phyloP scores from a whole-genome alignment of 768 basidiomycete genomes.

The Lactarius evosmus region DNA sequence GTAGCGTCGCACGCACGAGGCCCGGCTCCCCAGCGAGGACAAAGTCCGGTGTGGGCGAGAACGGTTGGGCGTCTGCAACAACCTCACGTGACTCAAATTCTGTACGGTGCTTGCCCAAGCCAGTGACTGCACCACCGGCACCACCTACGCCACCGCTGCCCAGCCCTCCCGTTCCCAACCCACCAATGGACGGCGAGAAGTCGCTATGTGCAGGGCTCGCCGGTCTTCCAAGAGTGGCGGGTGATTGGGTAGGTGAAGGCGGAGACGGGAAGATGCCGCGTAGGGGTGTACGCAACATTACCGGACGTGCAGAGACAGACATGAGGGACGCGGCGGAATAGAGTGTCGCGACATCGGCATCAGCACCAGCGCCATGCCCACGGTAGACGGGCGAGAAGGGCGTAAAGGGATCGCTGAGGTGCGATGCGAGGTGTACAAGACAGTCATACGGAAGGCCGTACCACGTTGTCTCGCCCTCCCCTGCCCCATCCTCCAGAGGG shows the following conservation, averaged over 20 bases:
- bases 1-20: slow-evolving; percentile 72
- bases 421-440: slow-evolving; percentile 64
- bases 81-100: slow-evolving; percentile 74
- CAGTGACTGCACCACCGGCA: slow-evolving; percentile 33
- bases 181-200: slow-evolving; percentile 20
- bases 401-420: slow-evolving; percentile 48
- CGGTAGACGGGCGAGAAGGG: slow-evolving; percentile 45
- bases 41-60: slow-evolving; percentile 55
- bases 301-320: slow-evolving; percentile 52
- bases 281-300: slow-evolving; percentile 36
- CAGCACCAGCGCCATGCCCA: slow-evolving; percentile 41
- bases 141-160: background rate
- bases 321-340: slow-evolving; percentile 83
- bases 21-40: slow-evolving; percentile 75
- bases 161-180: background rate
- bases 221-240: slow-evolving; percentile 31
- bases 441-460: slow-evolving; percentile 69
- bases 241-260: slow-evolving; percentile 28
- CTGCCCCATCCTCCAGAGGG: slow-evolving; percentile 13
- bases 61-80: slow-evolving; percentile 68
- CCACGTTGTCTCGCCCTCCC: slow-evolving; percentile 39
- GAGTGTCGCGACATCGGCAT: slow-evolving; percentile 79
- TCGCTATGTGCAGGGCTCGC: slow-evolving; percentile 34
- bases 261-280: slow-evolving; percentile 35
- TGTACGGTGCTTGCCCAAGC: slow-evolving; percentile 41